Percentiles rank a stretch among this genome's conserved stretches.
These are phyloP conservation scores for Sergeia podlipaevii DNA, from an alignment of 208 protist genomes.

Conservation along the genomic window DNA sequence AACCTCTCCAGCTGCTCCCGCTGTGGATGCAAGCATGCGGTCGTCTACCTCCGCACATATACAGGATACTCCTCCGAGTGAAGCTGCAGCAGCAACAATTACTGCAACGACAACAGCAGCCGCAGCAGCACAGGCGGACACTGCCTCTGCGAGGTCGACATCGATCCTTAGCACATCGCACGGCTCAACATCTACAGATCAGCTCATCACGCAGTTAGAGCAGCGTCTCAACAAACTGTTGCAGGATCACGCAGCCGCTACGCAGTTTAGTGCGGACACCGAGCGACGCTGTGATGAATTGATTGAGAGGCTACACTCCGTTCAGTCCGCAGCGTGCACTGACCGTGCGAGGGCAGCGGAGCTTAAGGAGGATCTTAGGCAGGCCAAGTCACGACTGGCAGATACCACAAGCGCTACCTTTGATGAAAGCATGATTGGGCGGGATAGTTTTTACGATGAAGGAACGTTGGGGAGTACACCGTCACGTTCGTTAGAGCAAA, in stretches of 20 bases:
- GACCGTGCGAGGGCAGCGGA: constrained; percentile 57
- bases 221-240: constrained; percentile 62
- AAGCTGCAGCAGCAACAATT: neutral
- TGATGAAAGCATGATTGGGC: constrained; percentile 3
- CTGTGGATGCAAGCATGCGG: neutral
- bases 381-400: constrained; percentile 27
- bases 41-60: too few species aligned
- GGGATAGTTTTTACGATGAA: constrained; percentile 4
- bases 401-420: constrained; percentile 11
- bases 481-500: constrained; percentile 8
- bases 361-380: constrained; percentile 60
- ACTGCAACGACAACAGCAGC: neutral
- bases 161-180: neutral
- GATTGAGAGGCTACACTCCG: constrained; percentile 37
- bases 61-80: too few species aligned
- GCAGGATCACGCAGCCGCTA: constrained; percentile 44
- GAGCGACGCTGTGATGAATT: constrained; percentile 53
- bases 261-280: constrained; percentile 32
- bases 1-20: neutral
- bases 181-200: constrained; percentile 11
- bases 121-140: neutral
- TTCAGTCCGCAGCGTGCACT: constrained; percentile 61
- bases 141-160: neutral
- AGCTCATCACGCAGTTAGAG: constrained; percentile 43
- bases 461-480: constrained; percentile 6